phyloP scores from a whole-genome alignment of 1,284 basidiomycete genomes.

The Cutaneotrichosporon mucoides region DNA sequence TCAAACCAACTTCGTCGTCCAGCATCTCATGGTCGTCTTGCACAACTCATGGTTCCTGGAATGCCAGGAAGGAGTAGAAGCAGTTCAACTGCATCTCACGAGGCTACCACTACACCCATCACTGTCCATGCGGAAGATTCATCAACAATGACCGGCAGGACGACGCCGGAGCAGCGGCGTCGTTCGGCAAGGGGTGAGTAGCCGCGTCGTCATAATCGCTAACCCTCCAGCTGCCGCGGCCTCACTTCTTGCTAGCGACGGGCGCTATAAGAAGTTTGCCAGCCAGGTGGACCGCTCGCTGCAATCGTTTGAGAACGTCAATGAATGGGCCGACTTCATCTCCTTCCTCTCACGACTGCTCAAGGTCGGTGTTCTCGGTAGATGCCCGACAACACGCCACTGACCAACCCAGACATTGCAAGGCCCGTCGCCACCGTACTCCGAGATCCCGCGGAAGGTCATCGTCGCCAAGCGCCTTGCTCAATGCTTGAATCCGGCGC shows the following conservation, averaged over 20 bases:
- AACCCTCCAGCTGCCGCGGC: slow-evolving; percentile 29
- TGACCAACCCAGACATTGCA: slow-evolving; percentile 64
- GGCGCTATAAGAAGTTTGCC: slow-evolving; percentile 94
- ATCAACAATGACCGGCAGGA: slow-evolving; percentile 25
- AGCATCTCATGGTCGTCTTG: slow-evolving; percentile 34
- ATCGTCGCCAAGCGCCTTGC: slow-evolving; percentile 91
- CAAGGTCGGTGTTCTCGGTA: slow-evolving; percentile 60
- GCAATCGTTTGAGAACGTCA: slow-evolving; percentile 89
- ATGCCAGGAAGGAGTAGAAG: slow-evolving; percentile 28
- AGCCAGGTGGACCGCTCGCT: slow-evolving; percentile 87
- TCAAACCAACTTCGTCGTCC: slow-evolving; percentile 24
- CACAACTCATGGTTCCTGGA: slow-evolving; percentile 37
- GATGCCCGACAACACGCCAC: not conserved
- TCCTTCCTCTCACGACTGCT: slow-evolving; percentile 92
- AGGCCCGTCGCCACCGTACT: slow-evolving; percentile 75
- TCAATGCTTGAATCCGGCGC: slow-evolving; percentile 93
- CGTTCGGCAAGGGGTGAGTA: slow-evolving; percentile 37
- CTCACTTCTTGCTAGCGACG: slow-evolving; percentile 56
- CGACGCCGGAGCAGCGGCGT: slow-evolving; percentile 40
- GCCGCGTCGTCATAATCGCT: not conserved
- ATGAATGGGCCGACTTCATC: slow-evolving; percentile 99
- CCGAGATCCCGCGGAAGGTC: slow-evolving; percentile 91
- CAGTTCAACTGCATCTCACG: slow-evolving; percentile 28
- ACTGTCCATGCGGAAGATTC: slow-evolving; percentile 31
- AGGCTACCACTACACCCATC: slow-evolving; percentile 17